Evolutionary conservation across 768 basidiomycete genomes (phyloP), one percentile per base, ranked within the genome.

Genomic region (Suillus spraguei): DNA sequence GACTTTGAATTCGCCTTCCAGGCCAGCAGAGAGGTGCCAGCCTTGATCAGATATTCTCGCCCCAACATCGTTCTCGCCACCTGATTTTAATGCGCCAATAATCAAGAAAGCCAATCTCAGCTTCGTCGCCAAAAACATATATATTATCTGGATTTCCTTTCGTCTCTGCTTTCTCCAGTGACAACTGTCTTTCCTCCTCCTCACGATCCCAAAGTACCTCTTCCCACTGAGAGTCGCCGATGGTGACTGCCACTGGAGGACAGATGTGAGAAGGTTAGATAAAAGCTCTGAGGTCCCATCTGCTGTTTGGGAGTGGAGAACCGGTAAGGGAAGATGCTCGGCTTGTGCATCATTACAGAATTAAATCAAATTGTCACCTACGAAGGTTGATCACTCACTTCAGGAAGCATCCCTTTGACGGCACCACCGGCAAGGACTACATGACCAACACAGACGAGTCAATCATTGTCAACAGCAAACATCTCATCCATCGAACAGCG

Each of bases 31-130:
- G n/a, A 41, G 46, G 46, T 28, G 47, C 69, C 28, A 53, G 88
- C 94, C 95, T 85, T 92, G 88, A 72, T 97, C 94, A n/a, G 94
- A 94, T 78, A 97, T 89, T 44, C 94, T 88, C 58, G 96, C 83
- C 7, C 86, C 83, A 53, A 97, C 83, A 56, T 92, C 85, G 60
- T 93, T 83, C 38, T 86, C 81, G 1, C 89, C 88, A 3, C n/a
- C 92, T 17, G 86, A 86, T 67, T 84, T 84, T 66, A 94, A 72
- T 22, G 88, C 90, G 54, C 91, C 90, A 69, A 92, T 86, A 61
- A 93, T 92, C 70, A 91, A 74, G 76, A 86, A 93, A 24, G 92
- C 91, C 13, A 90, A 91, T 64, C 91, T 79, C 60, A 88, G 83
- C 85, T 20, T 86, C 86, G 50, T 86, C 84, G 1, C 87, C 89